Percentiles rank a stretch among this genome's conserved stretches.
Conservation (phyloP, 768 basidiomycete species). For the Neoboletus magnificus region DNA sequence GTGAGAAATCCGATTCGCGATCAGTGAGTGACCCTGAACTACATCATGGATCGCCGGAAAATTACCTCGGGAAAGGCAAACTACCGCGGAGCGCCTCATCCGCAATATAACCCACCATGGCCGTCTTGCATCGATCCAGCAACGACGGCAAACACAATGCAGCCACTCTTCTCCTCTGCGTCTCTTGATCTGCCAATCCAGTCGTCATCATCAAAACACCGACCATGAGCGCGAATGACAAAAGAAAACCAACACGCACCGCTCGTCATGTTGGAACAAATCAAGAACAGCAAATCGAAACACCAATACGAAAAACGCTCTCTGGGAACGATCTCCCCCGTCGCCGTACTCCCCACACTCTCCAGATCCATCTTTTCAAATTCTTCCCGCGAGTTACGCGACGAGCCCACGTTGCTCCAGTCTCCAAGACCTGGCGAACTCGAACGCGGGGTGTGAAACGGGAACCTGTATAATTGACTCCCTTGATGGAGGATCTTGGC, state of each 20-base stretch:
- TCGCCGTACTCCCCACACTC: conserved; percentile 57
- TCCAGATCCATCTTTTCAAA: conserved; percentile 40
- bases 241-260: conserved; percentile 39
- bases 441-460: conserved; percentile 1
- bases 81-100: conserved; percentile 84
- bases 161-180: conserved; percentile 63
- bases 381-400: conserved; percentile 19
- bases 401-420: conserved; percentile 4
- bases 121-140: conserved; percentile 68
- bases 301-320: conserved; percentile 94
- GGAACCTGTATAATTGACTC: conserved; percentile 55
- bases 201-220: neutral
- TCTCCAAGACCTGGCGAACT: conserved; percentile 10
- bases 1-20: neutral
- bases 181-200: conserved; percentile 52
- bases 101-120: conserved; percentile 72
- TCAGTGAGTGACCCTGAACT: neutral
- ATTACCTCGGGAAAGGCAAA: conserved; percentile 83
- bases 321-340: conserved; percentile 55
- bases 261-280: conserved; percentile 65
- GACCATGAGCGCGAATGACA: no score
- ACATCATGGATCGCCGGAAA: neutral
- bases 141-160: conserved; percentile 68
- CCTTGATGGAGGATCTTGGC: conserved; percentile 71
- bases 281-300: conserved; percentile 78